Evolutionary conservation across 75 land plant genomes (phyloP), one percentile per base, ranked within the genome.

Genomic region (Cupressus sempervirens): DNA sequence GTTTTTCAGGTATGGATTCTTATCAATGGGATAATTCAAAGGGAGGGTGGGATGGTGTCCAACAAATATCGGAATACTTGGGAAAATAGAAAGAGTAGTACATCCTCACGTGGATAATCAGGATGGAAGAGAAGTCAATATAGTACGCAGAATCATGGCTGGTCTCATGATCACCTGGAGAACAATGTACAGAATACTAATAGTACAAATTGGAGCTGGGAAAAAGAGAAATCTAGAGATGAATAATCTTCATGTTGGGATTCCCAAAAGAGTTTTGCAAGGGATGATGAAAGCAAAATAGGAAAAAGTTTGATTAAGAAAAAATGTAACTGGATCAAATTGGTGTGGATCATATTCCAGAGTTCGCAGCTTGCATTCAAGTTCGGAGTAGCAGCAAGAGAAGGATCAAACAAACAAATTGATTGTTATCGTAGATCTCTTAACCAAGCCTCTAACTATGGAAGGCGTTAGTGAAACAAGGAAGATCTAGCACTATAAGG

Each of bases 401-500:
- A 53, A 53, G 40, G 54, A 82, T 32, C 36, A 82, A 18, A 35
- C 48, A 52, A 65, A 50, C 23, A 54, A 15, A 34, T 18, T 40
- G 15, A 82, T 40, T 34, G 15, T 9, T 82, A 32, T 16, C 40
- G 38, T 11, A n/a, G 83, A 82, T 14, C 48, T 35, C 41, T 82
- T 20, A 82, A 82, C 23, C 26, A 35, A 46, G 65, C 65, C 56
- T 53, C 40, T 18, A 48, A 7, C 0, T 1, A 82, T 30, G 83
- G 83, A 82, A 35, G 62, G 15, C 3, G 34, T 82, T 10, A 86
- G 82, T 86, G 98, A 97, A 87, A 86, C 90, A 73, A 97, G 96
- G 54, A 98, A 96, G 83, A 70, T 90, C 16, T 98, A 98, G 99
- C 89, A 92, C 87, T 98, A 98, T 65, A 75, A 84, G 85, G 99